Evolutionary conservation across 2,329 filamentous ascomycete genomes (phyloP).

Genomic region (Fusarium cyanostomum): DNA sequence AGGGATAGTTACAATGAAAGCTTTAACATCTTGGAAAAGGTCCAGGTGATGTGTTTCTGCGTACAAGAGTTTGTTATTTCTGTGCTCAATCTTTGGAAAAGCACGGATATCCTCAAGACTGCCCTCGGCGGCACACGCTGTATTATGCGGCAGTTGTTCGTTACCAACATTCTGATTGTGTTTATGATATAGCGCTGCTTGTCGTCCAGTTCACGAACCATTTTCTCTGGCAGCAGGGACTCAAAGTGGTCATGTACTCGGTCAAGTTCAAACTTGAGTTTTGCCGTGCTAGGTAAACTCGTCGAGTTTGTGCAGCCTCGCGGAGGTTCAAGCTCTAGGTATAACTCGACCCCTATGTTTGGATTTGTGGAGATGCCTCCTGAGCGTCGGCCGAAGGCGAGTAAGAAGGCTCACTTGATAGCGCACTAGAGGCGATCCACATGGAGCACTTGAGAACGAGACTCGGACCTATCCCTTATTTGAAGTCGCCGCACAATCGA

Average conservation of each 20-base stretch:
- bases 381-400: conserved; percentile 10
- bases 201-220: conserved; percentile 45
- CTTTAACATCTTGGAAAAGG: conserved; percentile 18
- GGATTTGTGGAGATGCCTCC: conserved; percentile 29
- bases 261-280: conserved; percentile 52
- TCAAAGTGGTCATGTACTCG: conserved; percentile 49
- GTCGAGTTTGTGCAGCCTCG: conserved; percentile 46
- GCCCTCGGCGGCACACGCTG: conserved; percentile 16
- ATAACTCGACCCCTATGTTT: conserved; percentile 18
- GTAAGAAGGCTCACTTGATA: background rate
- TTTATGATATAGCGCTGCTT: conserved; percentile 52
- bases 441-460: conserved; percentile 14
- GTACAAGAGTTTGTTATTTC: conserved; percentile 28
- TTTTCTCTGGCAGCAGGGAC: conserved; percentile 47
- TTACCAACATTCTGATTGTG: conserved; percentile 55
- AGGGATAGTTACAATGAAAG: conserved; percentile 4
- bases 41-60: conserved; percentile 28
- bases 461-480: conserved; percentile 6
- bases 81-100: conserved; percentile 32
- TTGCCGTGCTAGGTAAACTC: conserved; percentile 49
- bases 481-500: conserved; percentile 7
- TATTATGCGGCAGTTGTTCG: conserved; percentile 32
- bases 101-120: conserved; percentile 15
- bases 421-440: background rate
- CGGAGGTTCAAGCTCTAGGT: conserved; percentile 16